Evolutionary conservation across 441 rosid species (phyloP), one percentile per base, ranked within the genome.

Genomic region (Arabidopsis lyrata): DNA sequence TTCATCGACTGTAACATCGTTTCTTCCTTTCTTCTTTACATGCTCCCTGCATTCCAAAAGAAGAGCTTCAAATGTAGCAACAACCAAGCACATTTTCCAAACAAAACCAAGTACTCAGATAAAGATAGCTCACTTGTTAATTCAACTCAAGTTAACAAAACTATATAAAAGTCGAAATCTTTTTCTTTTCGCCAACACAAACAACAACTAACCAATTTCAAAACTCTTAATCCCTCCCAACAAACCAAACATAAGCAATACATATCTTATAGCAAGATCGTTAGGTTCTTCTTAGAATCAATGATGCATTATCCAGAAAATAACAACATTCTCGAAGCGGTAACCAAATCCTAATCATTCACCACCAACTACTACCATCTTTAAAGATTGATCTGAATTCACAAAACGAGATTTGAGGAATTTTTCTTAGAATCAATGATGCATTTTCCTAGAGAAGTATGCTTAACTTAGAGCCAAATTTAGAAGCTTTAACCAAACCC

Each of bases 1-100:
- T 70, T 93, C 96, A 77, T 93, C 98, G 24, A 93, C 87, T 32
- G 90, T 88, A 32, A 91, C 95, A 77, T 87, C 87, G 74, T 83
- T 85, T 74, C 93, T 87, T 20, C 96, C 96, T 79, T 90, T 91
- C 87, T 91, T 88, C 88, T 82, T 87, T 47, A 83, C 77, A 78
- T 80, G 86, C 58, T 86, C 88, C 88, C 98, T 93, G 56, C 62
- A 64, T 20, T 14, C 52, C 20, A 32, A 41, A 53, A 41, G 16
- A 29, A 70, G 20, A 56, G 63, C 44, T 70, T 57, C 76, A 57
- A 11, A 54, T 60, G 13, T 14, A 62, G 27, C 56, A 14, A 55
- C 14, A 73, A 0, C 73, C 55, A 73, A 13, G 6, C 38, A 36
- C 27, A 24, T 24, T 24, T 24, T 29, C 42, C 45, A 5, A 41